These are phyloP conservation scores for Trichoderma virens DNA, from an alignment of 495 filamentous ascomycete species.

Conservation along the genomic window DNA sequence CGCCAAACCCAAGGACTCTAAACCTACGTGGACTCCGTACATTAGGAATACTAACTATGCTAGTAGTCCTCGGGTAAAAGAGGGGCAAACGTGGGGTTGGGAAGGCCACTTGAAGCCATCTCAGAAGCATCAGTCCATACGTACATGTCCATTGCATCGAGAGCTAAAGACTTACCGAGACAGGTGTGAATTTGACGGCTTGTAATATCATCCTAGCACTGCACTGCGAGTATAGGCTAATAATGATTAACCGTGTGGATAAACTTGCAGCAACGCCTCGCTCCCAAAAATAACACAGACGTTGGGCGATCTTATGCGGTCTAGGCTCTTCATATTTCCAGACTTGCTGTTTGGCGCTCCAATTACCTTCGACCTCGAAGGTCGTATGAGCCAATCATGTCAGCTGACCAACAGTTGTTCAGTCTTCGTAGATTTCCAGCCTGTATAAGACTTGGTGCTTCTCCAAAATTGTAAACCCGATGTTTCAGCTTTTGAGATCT, in stretches of 20 bases:
- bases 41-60: background rate
- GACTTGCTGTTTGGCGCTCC: background rate
- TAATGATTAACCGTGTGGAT: too few species aligned
- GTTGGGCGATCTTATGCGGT: background rate
- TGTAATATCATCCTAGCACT: background rate
- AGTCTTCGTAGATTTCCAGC: background rate
- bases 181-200: too few species aligned
- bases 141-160: too few species aligned
- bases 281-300: too few species aligned
- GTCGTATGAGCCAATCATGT: background rate
- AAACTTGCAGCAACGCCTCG: background rate
- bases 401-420: background rate
- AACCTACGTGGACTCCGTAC: too few species aligned
- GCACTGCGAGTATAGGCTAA: background rate
- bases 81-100: background rate
- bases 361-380: background rate
- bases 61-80: background rate
- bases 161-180: too few species aligned
- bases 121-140: background rate
- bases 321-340: background rate
- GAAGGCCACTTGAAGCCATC: background rate
- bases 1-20: background rate
- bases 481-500: background rate
- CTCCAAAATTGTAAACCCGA: background rate
- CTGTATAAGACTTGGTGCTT: background rate